These are phyloP conservation scores for Prunus armeniaca DNA, from an alignment of 306 rosid species.

Conservation along the genomic window DNA sequence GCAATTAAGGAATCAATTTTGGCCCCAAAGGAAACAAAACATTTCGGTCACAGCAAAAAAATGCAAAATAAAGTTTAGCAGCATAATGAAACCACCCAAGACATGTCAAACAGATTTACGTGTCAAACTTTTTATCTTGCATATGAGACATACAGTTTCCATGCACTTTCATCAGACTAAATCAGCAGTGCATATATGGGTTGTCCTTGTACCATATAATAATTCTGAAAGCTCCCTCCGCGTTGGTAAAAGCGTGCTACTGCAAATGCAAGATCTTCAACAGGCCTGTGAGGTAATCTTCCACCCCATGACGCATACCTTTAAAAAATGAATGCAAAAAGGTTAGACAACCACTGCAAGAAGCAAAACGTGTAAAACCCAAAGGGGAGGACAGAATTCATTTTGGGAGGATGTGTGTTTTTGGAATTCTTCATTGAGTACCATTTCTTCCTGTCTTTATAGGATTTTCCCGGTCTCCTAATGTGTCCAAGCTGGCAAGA, in stretches of 20 bases:
- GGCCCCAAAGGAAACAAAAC: not conserved
- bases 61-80: not conserved
- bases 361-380: not conserved
- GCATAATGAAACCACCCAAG: not conserved
- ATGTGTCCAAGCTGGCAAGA: no score
- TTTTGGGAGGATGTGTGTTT: no score
- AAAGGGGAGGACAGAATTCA: no score
- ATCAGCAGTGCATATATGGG: constrained; percentile 10
- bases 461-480: no score
- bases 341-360: constrained; percentile 12
- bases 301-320: constrained; percentile 93
- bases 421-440: no score
- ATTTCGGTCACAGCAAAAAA: not conserved
- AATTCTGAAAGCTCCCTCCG: constrained; percentile 95
- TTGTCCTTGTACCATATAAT: constrained; percentile 72
- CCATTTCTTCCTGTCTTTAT: no score
- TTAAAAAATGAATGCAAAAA: constrained; percentile 31
- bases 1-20: not conserved
- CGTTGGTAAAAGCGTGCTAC: constrained; percentile 95
- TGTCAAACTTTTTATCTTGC: not conserved
- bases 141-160: not conserved
- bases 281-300: constrained; percentile 89
- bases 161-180: constrained; percentile 4
- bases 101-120: not conserved
- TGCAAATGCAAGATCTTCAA: constrained; percentile 96